Evolutionary conservation across 805 yeast species (phyloP).

Genomic region (Yamadazyma phyllophila): DNA sequence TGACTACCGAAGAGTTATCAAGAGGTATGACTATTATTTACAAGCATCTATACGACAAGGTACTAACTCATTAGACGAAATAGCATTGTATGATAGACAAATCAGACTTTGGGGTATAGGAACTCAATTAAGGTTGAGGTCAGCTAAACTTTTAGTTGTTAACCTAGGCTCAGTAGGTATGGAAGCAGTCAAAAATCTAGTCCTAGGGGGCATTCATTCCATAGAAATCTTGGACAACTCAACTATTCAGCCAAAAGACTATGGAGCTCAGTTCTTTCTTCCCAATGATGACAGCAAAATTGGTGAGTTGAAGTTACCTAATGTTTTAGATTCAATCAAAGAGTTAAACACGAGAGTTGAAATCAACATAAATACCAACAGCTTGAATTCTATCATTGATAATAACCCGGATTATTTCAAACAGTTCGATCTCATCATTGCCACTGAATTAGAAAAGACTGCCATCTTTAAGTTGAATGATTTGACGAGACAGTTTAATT

Average conservation of each 20-base stretch:
- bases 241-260: conserved; percentile 55
- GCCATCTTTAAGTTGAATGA: conserved; percentile 51
- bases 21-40: conserved; percentile 14
- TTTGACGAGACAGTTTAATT: conserved; percentile 51
- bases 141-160: conserved; percentile 67
- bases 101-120: conserved; percentile 95
- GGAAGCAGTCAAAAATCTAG: conserved; percentile 80
- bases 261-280: conserved; percentile 73
- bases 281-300: conserved; percentile 49
- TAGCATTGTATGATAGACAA: conserved; percentile 91
- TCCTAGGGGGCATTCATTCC: conserved; percentile 83
- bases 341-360: conserved; percentile 81
- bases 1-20: conserved; percentile 9
- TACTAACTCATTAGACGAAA: conserved; percentile 53
- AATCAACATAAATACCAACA: conserved; percentile 41
- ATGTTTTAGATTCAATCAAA: conserved; percentile 54
- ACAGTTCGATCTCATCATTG: conserved; percentile 68
- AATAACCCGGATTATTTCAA: conserved; percentile 38
- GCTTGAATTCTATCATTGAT: conserved; percentile 18
- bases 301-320: conserved; percentile 55
- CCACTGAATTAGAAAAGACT: conserved; percentile 55
- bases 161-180: conserved; percentile 76
- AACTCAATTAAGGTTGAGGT: conserved; percentile 76
- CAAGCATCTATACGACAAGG: neutral
- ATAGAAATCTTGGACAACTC: conserved; percentile 67